Evolutionary conservation across 768 basidiomycete species (phyloP).

Genomic region (Naganishia vishniacii): DNA sequence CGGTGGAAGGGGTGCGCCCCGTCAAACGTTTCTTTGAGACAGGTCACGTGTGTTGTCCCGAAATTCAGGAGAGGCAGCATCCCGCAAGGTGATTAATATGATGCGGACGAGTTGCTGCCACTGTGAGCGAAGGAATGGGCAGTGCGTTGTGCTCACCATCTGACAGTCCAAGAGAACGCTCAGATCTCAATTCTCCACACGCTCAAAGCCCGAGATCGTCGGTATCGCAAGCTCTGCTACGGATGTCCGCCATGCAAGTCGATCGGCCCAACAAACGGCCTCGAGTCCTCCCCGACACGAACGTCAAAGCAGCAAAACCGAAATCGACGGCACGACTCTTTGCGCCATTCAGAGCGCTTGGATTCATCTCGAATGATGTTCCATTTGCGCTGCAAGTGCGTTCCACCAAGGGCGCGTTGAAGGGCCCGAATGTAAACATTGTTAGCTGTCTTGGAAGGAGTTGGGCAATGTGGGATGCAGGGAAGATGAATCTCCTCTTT

Average conservation of each 20-base stretch:
- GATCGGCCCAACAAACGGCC: slow-evolving; percentile 13
- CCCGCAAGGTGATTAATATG: too few species aligned
- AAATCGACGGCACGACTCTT: slow-evolving; percentile 55
- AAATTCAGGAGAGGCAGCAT: too few species aligned
- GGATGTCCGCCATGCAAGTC: neutral
- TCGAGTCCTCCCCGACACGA: neutral
- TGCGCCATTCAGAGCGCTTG: slow-evolving; percentile 91
- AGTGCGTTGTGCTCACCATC: too few species aligned
- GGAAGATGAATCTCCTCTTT: slow-evolving; percentile 84
- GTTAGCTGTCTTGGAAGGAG: slow-evolving; percentile 79
- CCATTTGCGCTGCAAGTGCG: slow-evolving; percentile 83
- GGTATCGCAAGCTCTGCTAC: neutral
- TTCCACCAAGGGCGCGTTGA: slow-evolving; percentile 74
- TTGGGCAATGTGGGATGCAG: slow-evolving; percentile 96
- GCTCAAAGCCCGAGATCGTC: too few species aligned
- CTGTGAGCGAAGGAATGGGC: too few species aligned
- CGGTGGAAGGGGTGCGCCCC: neutral
- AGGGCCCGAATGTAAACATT: slow-evolving; percentile 74
- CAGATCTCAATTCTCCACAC: too few species aligned
- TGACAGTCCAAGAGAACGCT: too few species aligned
- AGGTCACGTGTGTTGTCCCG: too few species aligned
- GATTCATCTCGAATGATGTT: slow-evolving; percentile 82
- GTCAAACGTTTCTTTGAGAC: neutral
- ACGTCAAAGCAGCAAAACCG: slow-evolving; percentile 7
- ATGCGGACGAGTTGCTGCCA: too few species aligned